phyloP scores from a whole-genome alignment of 352 stramenopile species.

The Phytophthora fragariae region DNA sequence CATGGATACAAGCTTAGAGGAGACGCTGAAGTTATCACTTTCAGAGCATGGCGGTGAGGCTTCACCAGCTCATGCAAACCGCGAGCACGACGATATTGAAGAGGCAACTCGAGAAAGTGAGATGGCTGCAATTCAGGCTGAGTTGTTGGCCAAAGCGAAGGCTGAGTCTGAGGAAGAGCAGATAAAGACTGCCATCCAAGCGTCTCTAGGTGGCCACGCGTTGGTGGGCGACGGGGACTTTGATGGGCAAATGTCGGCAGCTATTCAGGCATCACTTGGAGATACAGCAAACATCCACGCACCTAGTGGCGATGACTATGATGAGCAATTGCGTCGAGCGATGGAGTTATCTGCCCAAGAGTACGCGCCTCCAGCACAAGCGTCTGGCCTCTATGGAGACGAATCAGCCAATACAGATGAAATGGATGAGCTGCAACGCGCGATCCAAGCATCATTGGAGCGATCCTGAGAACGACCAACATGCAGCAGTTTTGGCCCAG shows the following conservation, averaged over 20 bases:
- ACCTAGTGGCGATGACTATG: slow-evolving; percentile 41
- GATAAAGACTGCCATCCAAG: slow-evolving; percentile 71
- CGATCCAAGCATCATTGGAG: slow-evolving; percentile 82
- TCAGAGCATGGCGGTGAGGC: slow-evolving; percentile 49
- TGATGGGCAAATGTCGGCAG: slow-evolving; percentile 65
- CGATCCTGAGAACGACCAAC: slow-evolving; percentile 41
- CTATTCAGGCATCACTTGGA: slow-evolving; percentile 72
- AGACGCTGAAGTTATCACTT: slow-evolving; percentile 74
- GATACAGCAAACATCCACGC: slow-evolving; percentile 8
- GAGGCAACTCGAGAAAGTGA: slow-evolving; percentile 76
- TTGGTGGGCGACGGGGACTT: slow-evolving; percentile 40
- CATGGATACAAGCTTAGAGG: slow-evolving; percentile 80
- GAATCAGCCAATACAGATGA: slow-evolving; percentile 57
- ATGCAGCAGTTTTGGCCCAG: slow-evolving; percentile 23
- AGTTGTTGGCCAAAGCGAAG: slow-evolving; percentile 74
- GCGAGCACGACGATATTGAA: slow-evolving; percentile 56
- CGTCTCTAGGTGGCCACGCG: slow-evolving; percentile 49
- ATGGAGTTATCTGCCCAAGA: slow-evolving; percentile 74
- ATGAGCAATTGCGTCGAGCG: slow-evolving; percentile 68
- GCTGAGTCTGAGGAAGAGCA: slow-evolving; percentile 79
- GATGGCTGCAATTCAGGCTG: slow-evolving; percentile 75
- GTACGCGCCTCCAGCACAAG: slow-evolving; percentile 38
- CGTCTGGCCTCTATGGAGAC: slow-evolving; percentile 26
- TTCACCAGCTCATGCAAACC: slow-evolving; percentile 27
- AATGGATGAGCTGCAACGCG: slow-evolving; percentile 79